These are phyloP conservation scores for Ustilago nuda DNA, from an alignment of 1,284 basidiomycete species.

Conservation along the genomic window DNA sequence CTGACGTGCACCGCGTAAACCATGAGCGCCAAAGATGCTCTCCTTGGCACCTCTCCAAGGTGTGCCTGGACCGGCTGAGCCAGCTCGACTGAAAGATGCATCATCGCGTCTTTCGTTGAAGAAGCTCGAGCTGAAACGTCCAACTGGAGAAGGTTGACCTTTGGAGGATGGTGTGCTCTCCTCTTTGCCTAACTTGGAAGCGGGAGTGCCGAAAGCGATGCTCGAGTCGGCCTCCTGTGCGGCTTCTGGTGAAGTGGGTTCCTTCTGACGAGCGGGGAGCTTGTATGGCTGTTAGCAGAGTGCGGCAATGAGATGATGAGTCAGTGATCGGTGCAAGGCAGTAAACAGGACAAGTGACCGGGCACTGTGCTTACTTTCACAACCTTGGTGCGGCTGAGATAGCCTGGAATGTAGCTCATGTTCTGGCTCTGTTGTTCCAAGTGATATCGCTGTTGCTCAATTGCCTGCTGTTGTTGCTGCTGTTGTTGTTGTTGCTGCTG, in stretches of 20 bases:
- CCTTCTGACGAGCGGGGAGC: constrained; percentile 44
- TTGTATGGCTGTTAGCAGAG: constrained; percentile 33
- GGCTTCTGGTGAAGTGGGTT: constrained; percentile 45
- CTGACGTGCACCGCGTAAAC: constrained; percentile 54
- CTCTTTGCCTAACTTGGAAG: constrained; percentile 50
- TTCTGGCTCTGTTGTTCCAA: constrained; percentile 47
- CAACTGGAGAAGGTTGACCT: constrained; percentile 44
- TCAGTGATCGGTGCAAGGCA: neutral
- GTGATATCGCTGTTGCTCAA: constrained; percentile 41
- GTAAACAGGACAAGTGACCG: neutral
- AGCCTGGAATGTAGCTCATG: constrained; percentile 55
- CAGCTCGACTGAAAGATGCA: constrained; percentile 30
- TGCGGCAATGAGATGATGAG: neutral
- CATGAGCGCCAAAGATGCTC: constrained; percentile 61
- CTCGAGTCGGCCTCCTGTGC: constrained; percentile 45
- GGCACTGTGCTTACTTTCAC: constrained; percentile 21
- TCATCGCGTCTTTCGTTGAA: constrained; percentile 53
- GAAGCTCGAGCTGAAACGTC: constrained; percentile 59
- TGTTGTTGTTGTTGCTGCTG: constrained; percentile 28
- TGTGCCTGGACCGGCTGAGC: constrained; percentile 36
- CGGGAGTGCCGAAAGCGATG: constrained; percentile 53
- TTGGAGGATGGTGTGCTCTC: constrained; percentile 36
- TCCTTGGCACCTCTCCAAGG: constrained; percentile 48
- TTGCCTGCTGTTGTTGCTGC: constrained; percentile 36
- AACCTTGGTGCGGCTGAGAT: constrained; percentile 47